Conservation (phyloP, 108 stramenopile genomes). For the Cyclotella cryptica region DNA sequence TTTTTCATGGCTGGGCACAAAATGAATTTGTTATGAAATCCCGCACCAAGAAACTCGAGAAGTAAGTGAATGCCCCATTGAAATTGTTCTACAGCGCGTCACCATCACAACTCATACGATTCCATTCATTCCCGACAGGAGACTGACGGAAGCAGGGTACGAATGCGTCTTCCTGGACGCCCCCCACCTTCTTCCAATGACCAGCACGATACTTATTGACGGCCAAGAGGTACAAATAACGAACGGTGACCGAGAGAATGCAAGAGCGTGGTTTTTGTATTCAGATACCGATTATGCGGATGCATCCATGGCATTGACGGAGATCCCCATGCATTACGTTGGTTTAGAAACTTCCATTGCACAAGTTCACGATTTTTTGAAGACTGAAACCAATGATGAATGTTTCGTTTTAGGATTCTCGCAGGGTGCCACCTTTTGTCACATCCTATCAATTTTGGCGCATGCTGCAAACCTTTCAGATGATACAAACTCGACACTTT, state of each 20-base stretch:
- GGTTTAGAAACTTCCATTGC: slow-evolving; percentile 54
- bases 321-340: slow-evolving; percentile 37
- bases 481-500: slow-evolving; percentile 1
- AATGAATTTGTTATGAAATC: slow-evolving; percentile 55
- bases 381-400: neutral
- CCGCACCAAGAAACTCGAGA: slow-evolving; percentile 51
- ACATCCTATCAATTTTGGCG: slow-evolving; percentile 53
- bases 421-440: slow-evolving; percentile 61
- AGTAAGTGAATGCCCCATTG: slow-evolving; percentile 18
- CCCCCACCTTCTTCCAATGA: slow-evolving; percentile 53
- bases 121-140: slow-evolving; percentile 16
- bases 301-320: slow-evolving; percentile 31
- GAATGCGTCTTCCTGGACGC: slow-evolving; percentile 57
- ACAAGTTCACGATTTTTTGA: slow-evolving; percentile 28
- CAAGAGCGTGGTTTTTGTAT: slow-evolving; percentile 65
- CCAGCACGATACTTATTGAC: slow-evolving; percentile 40
- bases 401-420: slow-evolving; percentile 56
- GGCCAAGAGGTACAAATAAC: slow-evolving; percentile 26
- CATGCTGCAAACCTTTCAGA: slow-evolving; percentile 26
- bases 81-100: neutral
- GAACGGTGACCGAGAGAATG: slow-evolving; percentile 53
- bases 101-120: neutral
- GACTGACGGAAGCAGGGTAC: slow-evolving; percentile 52
- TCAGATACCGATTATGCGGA: slow-evolving; percentile 41
- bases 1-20: slow-evolving; percentile 68